Evolutionary conservation across 2,329 filamentous ascomycete genomes (phyloP), one percentile per base, ranked within the genome.

Genomic region (Aspergillus cejpii): DNA sequence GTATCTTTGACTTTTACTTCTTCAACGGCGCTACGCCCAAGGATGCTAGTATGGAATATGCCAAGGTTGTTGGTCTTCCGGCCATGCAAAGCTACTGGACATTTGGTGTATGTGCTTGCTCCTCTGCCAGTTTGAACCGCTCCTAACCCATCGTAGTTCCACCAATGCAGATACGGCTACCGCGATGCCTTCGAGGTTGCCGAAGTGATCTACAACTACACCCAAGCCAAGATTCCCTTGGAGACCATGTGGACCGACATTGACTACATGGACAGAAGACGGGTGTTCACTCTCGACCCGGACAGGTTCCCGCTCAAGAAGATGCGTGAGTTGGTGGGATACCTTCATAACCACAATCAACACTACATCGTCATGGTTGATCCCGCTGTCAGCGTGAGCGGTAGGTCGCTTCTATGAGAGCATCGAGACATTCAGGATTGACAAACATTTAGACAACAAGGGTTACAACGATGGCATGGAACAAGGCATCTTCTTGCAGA

Each of bases 301-400:
- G 50, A 66, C 12, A 58, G 67, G 5, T 72, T 65, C 47, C 65
- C 67, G 0, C 21, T 70, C 1, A 43, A 61, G 1, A 65, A 63
- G 61, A 77, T 88, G 71, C 80, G 78, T 28, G 76, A 84, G 53
- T 67, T 89, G 1, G 80, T 84, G 17, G 70, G 76, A 27, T 78
- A 83, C 17, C 74, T 92, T 0, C 85, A 89, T 56, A 62, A 67
- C 5, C 75, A 80, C 44, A 66, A 84, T 33, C 84, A 88, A 60
- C 76, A 84, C 37, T 87, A 86, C 51, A 76, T 87, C 23, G 68
- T 90, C 37, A 92, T 92, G 80, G 83, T 91, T 1, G 87, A 92
- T 53, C 69, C 69, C 14, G 68, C 69, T 2, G 72, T 78, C 2
- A 65, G 62, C 45, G 48, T 55, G 6, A 62, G 53, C 29, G 56